Evolutionary conservation across 2,329 filamentous ascomycete species (phyloP).

Genomic region (Arthrobotrys conoides): DNA sequence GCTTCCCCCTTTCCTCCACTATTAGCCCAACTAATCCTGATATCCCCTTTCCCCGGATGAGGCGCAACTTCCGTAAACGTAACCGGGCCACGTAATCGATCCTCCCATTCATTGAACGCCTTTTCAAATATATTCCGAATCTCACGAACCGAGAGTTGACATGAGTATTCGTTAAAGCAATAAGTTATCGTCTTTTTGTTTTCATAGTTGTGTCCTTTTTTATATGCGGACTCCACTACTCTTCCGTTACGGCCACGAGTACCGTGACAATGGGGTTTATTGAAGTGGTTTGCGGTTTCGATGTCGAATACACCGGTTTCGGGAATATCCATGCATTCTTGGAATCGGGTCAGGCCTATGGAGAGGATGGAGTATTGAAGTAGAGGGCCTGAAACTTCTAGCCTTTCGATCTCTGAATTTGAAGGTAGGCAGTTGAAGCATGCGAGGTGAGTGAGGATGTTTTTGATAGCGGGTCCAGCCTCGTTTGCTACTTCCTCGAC

Average conservation of each 20-base stretch:
- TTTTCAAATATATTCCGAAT: background rate
- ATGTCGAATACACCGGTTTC: constrained; percentile 1
- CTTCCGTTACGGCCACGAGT: no score
- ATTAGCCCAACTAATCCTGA: background rate
- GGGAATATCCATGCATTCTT: background rate
- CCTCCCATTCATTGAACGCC: background rate
- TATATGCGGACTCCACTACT: background rate
- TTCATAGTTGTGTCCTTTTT: no score
- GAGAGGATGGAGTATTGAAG: constrained; percentile 1
- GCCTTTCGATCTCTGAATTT: background rate
- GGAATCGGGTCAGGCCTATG: background rate
- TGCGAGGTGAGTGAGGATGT: background rate
- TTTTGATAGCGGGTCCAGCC: background rate
- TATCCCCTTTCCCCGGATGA: background rate
- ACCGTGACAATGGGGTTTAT: constrained; percentile 4
- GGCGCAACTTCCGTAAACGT: background rate
- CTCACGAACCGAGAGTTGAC: background rate
- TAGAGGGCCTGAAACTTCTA: background rate
- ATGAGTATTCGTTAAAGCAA: background rate
- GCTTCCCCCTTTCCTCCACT: background rate
- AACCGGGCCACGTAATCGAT: background rate
- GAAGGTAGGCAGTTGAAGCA: constrained; percentile 6
- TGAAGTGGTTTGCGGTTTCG: background rate
- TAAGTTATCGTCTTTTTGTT: background rate
- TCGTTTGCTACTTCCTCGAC: background rate